Evolutionary conservation across 2,329 filamentous ascomycete genomes (phyloP).

Genomic region (Fusarium austroafricanum): DNA sequence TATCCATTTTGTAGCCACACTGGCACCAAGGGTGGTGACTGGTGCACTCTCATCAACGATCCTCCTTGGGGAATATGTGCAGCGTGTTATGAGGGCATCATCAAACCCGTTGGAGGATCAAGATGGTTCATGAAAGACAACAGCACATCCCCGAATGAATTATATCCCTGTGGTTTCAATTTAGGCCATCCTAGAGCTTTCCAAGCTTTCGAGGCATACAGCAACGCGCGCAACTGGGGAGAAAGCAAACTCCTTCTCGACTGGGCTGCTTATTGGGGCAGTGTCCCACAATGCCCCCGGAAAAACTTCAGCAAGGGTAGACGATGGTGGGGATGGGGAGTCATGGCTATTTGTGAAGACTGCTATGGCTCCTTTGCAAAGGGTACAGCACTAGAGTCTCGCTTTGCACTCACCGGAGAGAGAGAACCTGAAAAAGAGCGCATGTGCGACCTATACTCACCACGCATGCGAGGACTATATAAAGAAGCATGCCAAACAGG

Average conservation of each 20-base stretch:
- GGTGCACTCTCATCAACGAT: constrained; percentile 51
- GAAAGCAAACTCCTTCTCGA: constrained; percentile 42
- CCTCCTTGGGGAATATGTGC: constrained; percentile 53
- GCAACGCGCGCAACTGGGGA: constrained; percentile 47
- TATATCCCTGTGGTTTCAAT: constrained; percentile 52
- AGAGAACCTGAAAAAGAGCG: constrained; percentile 21
- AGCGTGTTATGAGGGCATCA: constrained; percentile 50
- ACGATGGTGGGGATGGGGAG: constrained; percentile 52
- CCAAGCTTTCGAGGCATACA: constrained; percentile 38
- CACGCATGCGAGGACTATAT: constrained; percentile 52
- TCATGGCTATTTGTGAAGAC: constrained; percentile 52
- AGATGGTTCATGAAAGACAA: constrained; percentile 47
- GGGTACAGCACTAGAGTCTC: constrained; percentile 43
- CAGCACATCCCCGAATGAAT: constrained; percentile 18
- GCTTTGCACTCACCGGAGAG: constrained; percentile 46
- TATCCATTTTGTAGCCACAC: constrained; percentile 48
- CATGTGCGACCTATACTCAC: constrained; percentile 55
- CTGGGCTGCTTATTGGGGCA: constrained; percentile 47
- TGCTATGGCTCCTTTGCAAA: constrained; percentile 52
- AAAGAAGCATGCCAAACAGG: constrained; percentile 44
- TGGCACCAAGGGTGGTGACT: constrained; percentile 48
- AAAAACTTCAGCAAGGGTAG: constrained; percentile 18
- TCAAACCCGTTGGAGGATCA: constrained; percentile 48
- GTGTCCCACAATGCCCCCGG: constrained; percentile 45
- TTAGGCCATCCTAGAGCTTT: constrained; percentile 44